Evolutionary conservation across 177 flowering plant species (phyloP).

Genomic region (Vitis hybrid): DNA sequence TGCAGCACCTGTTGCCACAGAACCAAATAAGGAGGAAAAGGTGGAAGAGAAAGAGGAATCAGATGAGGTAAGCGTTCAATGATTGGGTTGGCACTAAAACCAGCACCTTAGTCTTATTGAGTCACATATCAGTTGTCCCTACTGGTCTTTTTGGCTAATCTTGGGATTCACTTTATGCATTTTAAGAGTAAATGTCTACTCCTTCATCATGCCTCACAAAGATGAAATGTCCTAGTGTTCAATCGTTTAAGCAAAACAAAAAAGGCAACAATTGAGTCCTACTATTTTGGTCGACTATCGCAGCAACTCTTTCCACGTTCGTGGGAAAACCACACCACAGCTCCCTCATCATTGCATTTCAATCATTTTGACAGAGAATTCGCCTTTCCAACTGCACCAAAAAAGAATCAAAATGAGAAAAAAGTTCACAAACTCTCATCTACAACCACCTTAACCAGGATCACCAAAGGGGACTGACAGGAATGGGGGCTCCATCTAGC

Average conservation of each 20-base stretch:
- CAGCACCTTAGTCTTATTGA: not conserved
- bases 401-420: not conserved
- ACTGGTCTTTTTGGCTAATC: not conserved
- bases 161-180: not conserved
- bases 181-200: too few species aligned
- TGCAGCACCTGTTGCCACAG: slow-evolving; percentile 2
- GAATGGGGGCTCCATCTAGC: not conserved
- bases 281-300: too few species aligned
- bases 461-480: not conserved
- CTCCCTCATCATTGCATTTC: not conserved
- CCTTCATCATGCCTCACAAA: too few species aligned
- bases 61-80: slow-evolving; percentile 8
- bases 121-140: not conserved
- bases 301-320: not conserved
- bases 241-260: too few species aligned
- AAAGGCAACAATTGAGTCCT: too few species aligned
- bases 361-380: not conserved
- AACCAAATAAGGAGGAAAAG: slow-evolving; percentile 3
- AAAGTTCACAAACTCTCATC: not conserved
- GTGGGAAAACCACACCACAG: not conserved
- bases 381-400: not conserved
- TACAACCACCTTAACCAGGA: not conserved
- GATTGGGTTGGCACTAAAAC: not conserved
- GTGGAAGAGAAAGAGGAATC: slow-evolving; percentile 13
- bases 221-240: too few species aligned